Evolutionary conservation across 495 filamentous ascomycete genomes (phyloP).

Genomic region (Friedmanniomyces endolithicus): DNA sequence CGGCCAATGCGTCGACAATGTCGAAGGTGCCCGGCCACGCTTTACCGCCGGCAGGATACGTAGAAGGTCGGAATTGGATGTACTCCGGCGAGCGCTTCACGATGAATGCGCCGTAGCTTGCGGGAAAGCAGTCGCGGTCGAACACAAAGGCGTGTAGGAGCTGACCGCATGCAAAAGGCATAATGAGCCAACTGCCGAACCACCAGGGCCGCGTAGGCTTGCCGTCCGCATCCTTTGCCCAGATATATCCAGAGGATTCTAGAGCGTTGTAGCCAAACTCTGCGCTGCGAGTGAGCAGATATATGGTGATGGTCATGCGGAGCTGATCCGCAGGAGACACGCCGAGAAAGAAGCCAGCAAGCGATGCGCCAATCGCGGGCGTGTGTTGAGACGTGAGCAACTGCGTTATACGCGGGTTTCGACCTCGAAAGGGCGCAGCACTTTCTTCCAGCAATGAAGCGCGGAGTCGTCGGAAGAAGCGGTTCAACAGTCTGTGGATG

Average conservation of each 20-base stretch:
- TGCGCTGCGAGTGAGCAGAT: conserved; percentile 60
- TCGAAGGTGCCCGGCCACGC: conserved; percentile 65
- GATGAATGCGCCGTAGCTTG: conserved; percentile 59
- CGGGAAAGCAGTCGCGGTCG: conserved; percentile 77
- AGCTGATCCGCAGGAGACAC: conserved; percentile 67
- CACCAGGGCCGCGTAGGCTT: conserved; percentile 47
- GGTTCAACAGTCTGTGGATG: conserved; percentile 76
- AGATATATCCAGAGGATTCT: conserved; percentile 69
- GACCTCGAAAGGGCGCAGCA: conserved; percentile 61
- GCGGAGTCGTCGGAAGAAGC: conserved; percentile 75
- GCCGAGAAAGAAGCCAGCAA: conserved; percentile 71
- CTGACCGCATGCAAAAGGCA: conserved; percentile 84
- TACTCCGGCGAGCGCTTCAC: conserved; percentile 64
- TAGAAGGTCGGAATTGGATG: conserved; percentile 56
- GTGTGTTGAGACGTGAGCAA: conserved; percentile 70
- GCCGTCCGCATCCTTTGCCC: conserved; percentile 29
- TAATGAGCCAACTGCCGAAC: conserved; percentile 94
- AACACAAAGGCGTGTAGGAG: conserved; percentile 85
- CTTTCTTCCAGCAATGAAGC: conserved; percentile 57
- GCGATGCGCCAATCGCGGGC: conserved; percentile 73
- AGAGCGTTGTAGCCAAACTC: conserved; percentile 79
- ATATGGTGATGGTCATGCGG: conserved; percentile 67
- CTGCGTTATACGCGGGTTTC: conserved; percentile 63
- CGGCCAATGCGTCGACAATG: conserved; percentile 67
- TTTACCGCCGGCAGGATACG: conserved; percentile 47